A percentile compares a stretch with the other conserved stretches of the same genome.
phyloP scores from a whole-genome alignment of 257 asterid genomes.

The Lithospermum erythrorhizon region DNA sequence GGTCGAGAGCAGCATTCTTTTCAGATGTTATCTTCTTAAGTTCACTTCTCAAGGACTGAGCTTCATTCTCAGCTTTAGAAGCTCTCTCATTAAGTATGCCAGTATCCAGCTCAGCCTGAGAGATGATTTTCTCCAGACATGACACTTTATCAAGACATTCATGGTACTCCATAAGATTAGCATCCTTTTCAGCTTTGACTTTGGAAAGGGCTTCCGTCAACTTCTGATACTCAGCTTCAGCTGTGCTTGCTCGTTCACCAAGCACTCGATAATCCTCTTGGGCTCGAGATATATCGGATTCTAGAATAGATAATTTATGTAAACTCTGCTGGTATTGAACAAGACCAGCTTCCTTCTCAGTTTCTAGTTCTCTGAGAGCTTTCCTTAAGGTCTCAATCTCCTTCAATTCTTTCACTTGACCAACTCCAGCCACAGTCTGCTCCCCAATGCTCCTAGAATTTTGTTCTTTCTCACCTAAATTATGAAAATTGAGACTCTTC shows the following conservation, averaged over 20 bases:
- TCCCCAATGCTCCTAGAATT: constrained; percentile 14
- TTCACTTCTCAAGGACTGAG: constrained; percentile 35
- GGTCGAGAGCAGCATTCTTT: constrained; percentile 71
- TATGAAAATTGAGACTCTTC: constrained; percentile 66
- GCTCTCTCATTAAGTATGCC: constrained; percentile 39
- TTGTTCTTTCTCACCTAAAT: constrained; percentile 38
- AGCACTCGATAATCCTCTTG: constrained; percentile 49
- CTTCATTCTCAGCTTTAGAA: constrained; percentile 45
- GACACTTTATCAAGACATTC: constrained; percentile 57
- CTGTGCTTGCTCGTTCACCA: constrained; percentile 54
- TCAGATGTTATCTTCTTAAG: constrained; percentile 40
- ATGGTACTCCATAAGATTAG: constrained; percentile 59
- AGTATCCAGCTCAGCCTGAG: constrained; percentile 33
- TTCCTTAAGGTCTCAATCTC: constrained; percentile 56
- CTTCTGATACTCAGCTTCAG: constrained; percentile 60
- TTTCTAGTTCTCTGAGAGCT: constrained; percentile 66
- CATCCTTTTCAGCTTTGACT: constrained; percentile 63
- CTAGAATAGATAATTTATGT: constrained; percentile 56
- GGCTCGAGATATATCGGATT: constrained; percentile 49
- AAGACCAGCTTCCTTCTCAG: constrained; percentile 77
- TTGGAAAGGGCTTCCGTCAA: constrained; percentile 48
- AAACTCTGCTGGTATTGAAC: constrained; percentile 51
- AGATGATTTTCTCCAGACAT: constrained; percentile 36
- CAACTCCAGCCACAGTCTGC: constrained; percentile 15
- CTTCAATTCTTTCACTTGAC: constrained; percentile 31